Evolutionary conservation across 2,329 filamentous ascomycete genomes (phyloP), one percentile per base, ranked within the genome.

Genomic region (Neonectria sp.): DNA sequence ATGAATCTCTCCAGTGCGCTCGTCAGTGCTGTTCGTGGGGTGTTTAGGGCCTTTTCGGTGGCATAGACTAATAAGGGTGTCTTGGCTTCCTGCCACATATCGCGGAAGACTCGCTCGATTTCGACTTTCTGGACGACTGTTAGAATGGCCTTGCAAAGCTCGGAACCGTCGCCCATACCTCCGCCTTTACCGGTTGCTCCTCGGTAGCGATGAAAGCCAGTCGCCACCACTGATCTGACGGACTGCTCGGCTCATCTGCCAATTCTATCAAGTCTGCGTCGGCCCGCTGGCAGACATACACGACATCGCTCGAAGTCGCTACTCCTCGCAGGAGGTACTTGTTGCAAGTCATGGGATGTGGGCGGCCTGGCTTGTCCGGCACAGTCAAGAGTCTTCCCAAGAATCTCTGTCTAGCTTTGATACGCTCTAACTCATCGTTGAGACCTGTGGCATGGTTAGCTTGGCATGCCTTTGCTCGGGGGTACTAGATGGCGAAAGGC

Each of bases 181-280:
- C 85, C 17, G 84, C 79, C 69, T 80, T 83, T 31, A 86, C 79
- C n/a, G 86, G 83, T 55, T 81, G 78, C 6, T 79, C 71, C 12
- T 82, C 81, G 17, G 78, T 73, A 13, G 79, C 74, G 25, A 76
- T 75, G 68, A 84, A 87, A 40, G 83, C 79, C 52, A 89, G 78
- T 69, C 83, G 84, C 88, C 88, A 90, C 88, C 88, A 90, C 72
- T 89, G 87, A 59, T 88, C 86, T 17, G 68, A 69, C 4, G 75
- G 65, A 25, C 72, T 69, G 29, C 69, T 70, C 3, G 78, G 58
- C 4, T 69, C 65, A 35, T 79, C 81, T 1, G 78, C 81, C n/a
- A 85, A 55, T 17, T 86, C 83, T 56, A 84, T 83, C 35, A 85
- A 73, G 57, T 84, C 79, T 5, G 77, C 75, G 60, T 83, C 82